Conservation (phyloP, 2,329 filamentous ascomycete species). For the Passalora sequoiae region DNA sequence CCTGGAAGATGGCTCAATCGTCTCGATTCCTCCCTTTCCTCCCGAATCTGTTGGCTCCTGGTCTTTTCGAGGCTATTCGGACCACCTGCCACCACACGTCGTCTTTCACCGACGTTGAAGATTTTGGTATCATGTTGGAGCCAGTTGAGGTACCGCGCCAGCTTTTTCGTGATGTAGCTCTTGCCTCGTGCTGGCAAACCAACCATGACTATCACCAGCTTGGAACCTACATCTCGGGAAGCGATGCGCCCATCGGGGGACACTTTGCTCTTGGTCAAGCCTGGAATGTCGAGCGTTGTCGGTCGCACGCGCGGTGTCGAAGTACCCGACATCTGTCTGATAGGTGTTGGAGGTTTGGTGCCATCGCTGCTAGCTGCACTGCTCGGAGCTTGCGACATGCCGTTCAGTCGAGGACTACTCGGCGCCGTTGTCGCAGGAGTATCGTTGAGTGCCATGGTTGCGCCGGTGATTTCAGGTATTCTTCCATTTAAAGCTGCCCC, state of each 20-base stretch:
- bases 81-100: conserved; percentile 70
- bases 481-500: conserved; percentile 26
- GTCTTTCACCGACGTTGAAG: conserved; percentile 93
- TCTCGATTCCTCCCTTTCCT: conserved; percentile 18
- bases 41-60: conserved; percentile 17
- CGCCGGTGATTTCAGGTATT: conserved; percentile 22
- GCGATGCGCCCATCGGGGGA: conserved; percentile 94
- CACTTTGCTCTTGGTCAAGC: conserved; percentile 89
- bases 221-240: conserved; percentile 87
- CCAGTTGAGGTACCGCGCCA: conserved; percentile 93
- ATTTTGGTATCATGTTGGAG: conserved; percentile 92
- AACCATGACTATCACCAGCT: conserved; percentile 98
- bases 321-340: conserved; percentile 67
- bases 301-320: conserved; percentile 80
- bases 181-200: conserved; percentile 92
- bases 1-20: conserved; percentile 16
- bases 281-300: conserved; percentile 93
- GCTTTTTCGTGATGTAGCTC: conserved; percentile 98
- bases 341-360: conserved; percentile 51
- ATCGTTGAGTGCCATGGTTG: conserved; percentile 50
- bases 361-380: conserved; percentile 17
- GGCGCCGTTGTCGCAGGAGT: conserved; percentile 60
- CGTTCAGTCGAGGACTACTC: conserved; percentile 39
- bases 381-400: conserved; percentile 17
- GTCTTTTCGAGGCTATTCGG: conserved; percentile 33